phyloP scores from a whole-genome alignment of 73 alveolate genomes.

The Uronychia binucleata region DNA sequence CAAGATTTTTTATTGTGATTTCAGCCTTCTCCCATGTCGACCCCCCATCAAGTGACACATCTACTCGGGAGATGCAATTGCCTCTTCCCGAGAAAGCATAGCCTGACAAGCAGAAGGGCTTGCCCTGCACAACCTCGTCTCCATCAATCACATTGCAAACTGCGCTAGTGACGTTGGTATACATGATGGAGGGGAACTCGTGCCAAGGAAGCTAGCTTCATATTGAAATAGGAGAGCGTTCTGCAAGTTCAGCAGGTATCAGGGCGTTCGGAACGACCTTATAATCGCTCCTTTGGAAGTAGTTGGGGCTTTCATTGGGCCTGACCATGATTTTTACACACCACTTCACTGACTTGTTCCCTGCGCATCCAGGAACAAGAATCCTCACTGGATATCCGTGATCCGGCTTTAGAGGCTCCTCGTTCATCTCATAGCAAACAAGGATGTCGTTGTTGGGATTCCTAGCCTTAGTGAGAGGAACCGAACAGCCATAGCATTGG shows the following conservation, averaged over 20 bases:
- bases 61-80: constrained; percentile 61
- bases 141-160: constrained; percentile 35
- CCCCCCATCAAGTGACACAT: constrained; percentile 71
- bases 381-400: constrained; percentile 79
- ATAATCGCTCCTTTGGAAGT: constrained; percentile 30
- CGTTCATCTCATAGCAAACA: constrained; percentile 79
- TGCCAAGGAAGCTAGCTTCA: background rate
- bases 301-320: constrained; percentile 22
- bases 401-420: constrained; percentile 61
- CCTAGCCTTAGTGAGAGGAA: background rate
- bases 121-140: constrained; percentile 9
- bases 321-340: constrained; percentile 25
- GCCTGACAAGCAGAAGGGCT: constrained; percentile 30
- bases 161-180: constrained; percentile 18
- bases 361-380: constrained; percentile 65
- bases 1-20: constrained; percentile 40
- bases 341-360: constrained; percentile 66
- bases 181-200: constrained; percentile 15
- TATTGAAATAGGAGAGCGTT: background rate
- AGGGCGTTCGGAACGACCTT: constrained; percentile 44
- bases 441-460: constrained; percentile 47
- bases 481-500: constrained; percentile 1
- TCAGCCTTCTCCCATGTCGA: constrained; percentile 60
- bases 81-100: constrained; percentile 53
- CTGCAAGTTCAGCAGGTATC: background rate